phyloP scores from a whole-genome alignment of 208 protist species.

The Wallacemonas sp. region DNA sequence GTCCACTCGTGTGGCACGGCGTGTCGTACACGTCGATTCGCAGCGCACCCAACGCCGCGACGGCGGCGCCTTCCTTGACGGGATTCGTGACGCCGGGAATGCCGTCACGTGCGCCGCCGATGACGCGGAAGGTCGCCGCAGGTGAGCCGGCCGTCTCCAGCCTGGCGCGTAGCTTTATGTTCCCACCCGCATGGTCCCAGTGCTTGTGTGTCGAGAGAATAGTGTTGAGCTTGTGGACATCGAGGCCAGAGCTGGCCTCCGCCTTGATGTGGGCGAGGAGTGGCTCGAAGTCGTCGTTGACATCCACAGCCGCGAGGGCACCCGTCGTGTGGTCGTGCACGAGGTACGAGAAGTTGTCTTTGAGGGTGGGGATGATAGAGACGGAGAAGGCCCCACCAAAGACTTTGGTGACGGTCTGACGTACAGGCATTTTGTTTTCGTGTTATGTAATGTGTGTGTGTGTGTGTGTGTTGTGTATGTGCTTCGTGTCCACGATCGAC shows the following conservation, averaged over 20 bases:
- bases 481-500: too few species aligned
- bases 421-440: conserved; percentile 19
- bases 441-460: background rate
- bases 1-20: conserved; percentile 88
- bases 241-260: conserved; percentile 3
- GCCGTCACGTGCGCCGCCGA: conserved; percentile 74
- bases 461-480: background rate
- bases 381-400: conserved; percentile 76
- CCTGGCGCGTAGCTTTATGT: conserved; percentile 38
- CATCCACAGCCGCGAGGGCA: conserved; percentile 78
- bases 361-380: conserved; percentile 74
- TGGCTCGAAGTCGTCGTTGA: conserved; percentile 68
- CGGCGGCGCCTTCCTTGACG: conserved; percentile 57
- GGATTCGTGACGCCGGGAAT: conserved; percentile 63
- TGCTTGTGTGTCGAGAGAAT: conserved; percentile 95
- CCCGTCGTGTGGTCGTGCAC: conserved; percentile 72
- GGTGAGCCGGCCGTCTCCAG: conserved; percentile 19
- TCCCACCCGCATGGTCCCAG: conserved; percentile 92
- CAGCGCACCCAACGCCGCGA: conserved; percentile 64
- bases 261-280: conserved; percentile 51
- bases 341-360: conserved; percentile 93
- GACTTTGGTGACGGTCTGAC: conserved; percentile 31
- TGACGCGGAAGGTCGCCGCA: conserved; percentile 28
- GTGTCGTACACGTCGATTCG: conserved; percentile 71
- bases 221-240: conserved; percentile 27